phyloP scores from a whole-genome alignment of 2,329 filamentous ascomycete genomes.

The Fusarium nelsonii region DNA sequence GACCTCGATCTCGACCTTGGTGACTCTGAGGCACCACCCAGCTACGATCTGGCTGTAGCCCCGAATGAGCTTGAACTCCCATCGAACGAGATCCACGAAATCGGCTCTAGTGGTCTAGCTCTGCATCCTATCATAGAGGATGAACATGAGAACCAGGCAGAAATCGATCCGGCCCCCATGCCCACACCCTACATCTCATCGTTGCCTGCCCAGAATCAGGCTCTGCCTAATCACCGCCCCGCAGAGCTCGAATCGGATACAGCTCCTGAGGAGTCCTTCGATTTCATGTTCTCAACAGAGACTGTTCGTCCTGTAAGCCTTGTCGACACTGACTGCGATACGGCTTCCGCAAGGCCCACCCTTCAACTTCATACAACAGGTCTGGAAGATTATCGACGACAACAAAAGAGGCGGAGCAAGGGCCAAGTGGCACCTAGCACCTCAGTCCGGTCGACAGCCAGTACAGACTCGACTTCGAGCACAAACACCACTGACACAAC shows the following conservation, averaged over 20 bases:
- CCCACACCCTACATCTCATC: conserved; percentile 30
- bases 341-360: conserved; percentile 49
- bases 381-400: conserved; percentile 51
- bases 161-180: conserved; percentile 32
- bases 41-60: conserved; percentile 59
- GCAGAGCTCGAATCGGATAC: conserved; percentile 46
- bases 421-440: conserved; percentile 59
- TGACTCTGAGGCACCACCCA: conserved; percentile 58
- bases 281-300: conserved; percentile 46
- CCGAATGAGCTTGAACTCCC: conserved; percentile 58
- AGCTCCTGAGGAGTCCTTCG: conserved; percentile 41
- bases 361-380: conserved; percentile 57
- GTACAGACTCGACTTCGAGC: conserved; percentile 54
- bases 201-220: conserved; percentile 36
- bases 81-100: conserved; percentile 64
- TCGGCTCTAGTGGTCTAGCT: conserved; percentile 62
- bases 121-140: conserved; percentile 49
- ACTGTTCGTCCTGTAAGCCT: conserved; percentile 46
- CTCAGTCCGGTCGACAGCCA: conserved; percentile 61
- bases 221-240: conserved; percentile 41
- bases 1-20: conserved; percentile 50
- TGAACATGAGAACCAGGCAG: conserved; percentile 34
- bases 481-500: conserved; percentile 57
- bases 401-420: conserved; percentile 55
- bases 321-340: conserved; percentile 35